phyloP scores from a whole-genome alignment of 805 yeast species.

The Gaillardinia entomophila region DNA sequence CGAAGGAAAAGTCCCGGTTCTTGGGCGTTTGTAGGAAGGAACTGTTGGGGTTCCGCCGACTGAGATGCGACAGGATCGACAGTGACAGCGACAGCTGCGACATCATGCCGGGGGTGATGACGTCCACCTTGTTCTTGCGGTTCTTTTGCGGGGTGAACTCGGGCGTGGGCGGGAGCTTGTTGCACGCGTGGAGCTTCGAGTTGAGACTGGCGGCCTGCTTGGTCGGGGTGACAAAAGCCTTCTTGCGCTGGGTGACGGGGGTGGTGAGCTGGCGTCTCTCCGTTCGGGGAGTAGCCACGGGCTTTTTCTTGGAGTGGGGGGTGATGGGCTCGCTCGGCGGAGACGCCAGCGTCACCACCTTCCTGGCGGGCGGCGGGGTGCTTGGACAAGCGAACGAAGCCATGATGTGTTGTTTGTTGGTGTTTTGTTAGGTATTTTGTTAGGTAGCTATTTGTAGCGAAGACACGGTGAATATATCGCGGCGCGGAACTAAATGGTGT shows the following conservation, averaged over 20 bases:
- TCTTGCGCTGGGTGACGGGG: neutral
- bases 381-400: neutral
- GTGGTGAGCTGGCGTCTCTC: neutral
- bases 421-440: too few species aligned
- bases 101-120: constrained; percentile 4
- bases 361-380: neutral
- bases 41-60: constrained; percentile 5
- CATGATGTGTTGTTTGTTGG: constrained; percentile 7
- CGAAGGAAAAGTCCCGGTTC: constrained; percentile 13
- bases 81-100: constrained; percentile 1
- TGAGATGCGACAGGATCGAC: constrained; percentile 10
- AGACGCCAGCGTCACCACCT: neutral
- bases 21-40: constrained; percentile 1
- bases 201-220: neutral
- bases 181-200: neutral
- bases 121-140: constrained; percentile 14
- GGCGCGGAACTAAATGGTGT: too few species aligned
- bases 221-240: neutral
- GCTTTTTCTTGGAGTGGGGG: neutral
- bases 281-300: neutral
- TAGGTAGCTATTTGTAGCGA: too few species aligned
- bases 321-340: neutral
- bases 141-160: constrained; percentile 27
- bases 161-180: constrained; percentile 18
- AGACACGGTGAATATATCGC: too few species aligned